Base-by-base conservation (phyloP, 1,284 basidiomycete genomes). In the Trichosporon faecale region DNA sequence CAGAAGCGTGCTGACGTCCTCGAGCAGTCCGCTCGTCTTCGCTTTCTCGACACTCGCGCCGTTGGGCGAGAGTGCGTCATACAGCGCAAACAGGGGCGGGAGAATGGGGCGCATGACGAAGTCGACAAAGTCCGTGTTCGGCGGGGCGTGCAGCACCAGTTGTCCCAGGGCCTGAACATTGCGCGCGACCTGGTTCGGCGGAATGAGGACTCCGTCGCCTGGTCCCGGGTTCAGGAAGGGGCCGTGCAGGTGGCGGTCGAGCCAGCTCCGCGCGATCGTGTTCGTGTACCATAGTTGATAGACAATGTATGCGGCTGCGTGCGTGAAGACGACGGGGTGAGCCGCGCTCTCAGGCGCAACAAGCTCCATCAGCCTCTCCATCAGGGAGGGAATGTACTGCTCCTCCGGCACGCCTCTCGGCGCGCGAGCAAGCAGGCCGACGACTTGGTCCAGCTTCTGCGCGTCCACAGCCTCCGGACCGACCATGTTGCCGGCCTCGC, bases 41-140 rank as follows among this genome's bases (percentile, higher is more conserved):
- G 88, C 87, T 73, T 87, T 72, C 44, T 70, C 67, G 31, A 73
- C 68, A 25, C 31, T 46, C 23, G 46, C 57, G 18, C 49, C 21
- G 35, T 67, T 14, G 66, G 79, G 81, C 25, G 88, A 85, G 21
- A 94, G 77, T 67, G 88, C 83, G 64, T 85, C 85, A 4, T 87
- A 81, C 3, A 95, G 85, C 1, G 88, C 85, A 78, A 93, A 93
- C 2, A 95, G 79, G 1, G 88, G 83, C 0, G 89, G 83, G 0
- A 91, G 76, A 61, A 94, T 88, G 0, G 92, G 91, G 2, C 89
- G 88, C 16, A 95, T 80, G 6, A 94, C 76, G 16, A 84, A 81
- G 0, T 89, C 86, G 61, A 92, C 86, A 46, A 92, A 86, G 2
- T 84, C 80, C 0, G 91, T 90, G 0, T 91, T 90, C 2, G 92